Percentiles rank a stretch among this genome's conserved stretches.
phyloP scores from a whole-genome alignment of 331 rosid genomes.

The Saraca asoca region DNA sequence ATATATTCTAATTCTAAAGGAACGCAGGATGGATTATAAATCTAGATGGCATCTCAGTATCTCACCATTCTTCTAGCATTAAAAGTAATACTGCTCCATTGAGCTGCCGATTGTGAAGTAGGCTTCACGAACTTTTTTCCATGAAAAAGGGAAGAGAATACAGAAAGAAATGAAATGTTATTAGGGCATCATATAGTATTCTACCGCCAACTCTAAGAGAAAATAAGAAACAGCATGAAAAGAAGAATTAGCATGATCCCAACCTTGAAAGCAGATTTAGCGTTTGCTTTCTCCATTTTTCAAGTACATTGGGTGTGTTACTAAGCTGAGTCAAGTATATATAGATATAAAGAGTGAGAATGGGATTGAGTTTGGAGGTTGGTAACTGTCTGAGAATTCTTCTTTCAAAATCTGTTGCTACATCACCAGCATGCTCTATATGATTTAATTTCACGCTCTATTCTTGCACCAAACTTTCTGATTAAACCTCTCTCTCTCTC shows the following conservation, averaged over 20 bases:
- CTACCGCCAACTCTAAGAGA: not conserved
- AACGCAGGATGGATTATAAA: too few relatives aligned
- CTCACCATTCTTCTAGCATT: conserved; percentile 75
- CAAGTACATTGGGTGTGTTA: not conserved
- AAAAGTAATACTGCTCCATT: conserved; percentile 66
- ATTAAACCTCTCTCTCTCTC: conserved; percentile 96
- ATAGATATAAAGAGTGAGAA: conserved; percentile 33
- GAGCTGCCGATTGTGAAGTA: conserved; percentile 58
- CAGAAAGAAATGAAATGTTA: conserved; percentile 6
- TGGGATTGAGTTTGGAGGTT: conserved; percentile 64
- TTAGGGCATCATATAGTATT: conserved; percentile 34
- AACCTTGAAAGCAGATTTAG: conserved; percentile 71
- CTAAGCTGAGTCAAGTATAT: conserved; percentile 38
- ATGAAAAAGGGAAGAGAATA: conserved; percentile 12
- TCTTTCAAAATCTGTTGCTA: conserved; percentile 56
- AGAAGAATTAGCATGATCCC: conserved; percentile 18
- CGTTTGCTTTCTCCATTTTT: conserved; percentile 63
- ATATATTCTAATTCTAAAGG: too few relatives aligned
- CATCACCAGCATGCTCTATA: conserved; percentile 66
- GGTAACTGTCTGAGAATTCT: conserved; percentile 53
- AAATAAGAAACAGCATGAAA: conserved; percentile 13
- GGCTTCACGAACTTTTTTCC: conserved; percentile 56
- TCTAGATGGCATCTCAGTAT: too few relatives aligned
- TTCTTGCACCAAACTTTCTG: conserved; percentile 88
- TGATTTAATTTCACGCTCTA: conserved; percentile 62